Conservation (phyloP, 1,139 yeast genomes). For the Blastobotrys aristatus region DNA sequence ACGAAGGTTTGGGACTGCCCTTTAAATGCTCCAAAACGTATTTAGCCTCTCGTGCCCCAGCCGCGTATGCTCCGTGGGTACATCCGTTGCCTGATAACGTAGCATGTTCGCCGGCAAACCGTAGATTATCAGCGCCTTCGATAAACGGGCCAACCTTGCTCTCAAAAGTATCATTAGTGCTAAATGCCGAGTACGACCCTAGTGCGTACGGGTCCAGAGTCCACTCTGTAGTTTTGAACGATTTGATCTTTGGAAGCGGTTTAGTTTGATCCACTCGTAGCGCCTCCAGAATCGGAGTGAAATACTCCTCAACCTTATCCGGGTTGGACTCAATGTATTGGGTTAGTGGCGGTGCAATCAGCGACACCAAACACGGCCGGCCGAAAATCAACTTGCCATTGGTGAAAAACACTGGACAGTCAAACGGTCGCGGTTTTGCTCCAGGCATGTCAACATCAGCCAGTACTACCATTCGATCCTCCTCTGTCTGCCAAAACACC, state of each 20-base stretch:
- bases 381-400: constrained; percentile 37
- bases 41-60: constrained; percentile 65
- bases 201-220: constrained; percentile 60
- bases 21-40: constrained; percentile 25
- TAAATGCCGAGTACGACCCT: constrained; percentile 71
- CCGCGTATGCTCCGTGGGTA: constrained; percentile 75
- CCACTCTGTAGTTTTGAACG: constrained; percentile 61
- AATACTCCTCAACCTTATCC: constrained; percentile 39
- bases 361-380: constrained; percentile 49
- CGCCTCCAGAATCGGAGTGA: constrained; percentile 40
- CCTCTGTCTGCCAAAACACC: constrained; percentile 56
- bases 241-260: constrained; percentile 44
- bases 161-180: constrained; percentile 63
- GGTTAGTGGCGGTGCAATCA: constrained; percentile 70
- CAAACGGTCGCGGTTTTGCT: constrained; percentile 17
- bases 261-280: constrained; percentile 20
- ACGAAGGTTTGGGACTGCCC: too few relatives aligned
- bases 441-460: constrained; percentile 14
- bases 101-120: constrained; percentile 84
- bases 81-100: constrained; percentile 72
- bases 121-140: constrained; percentile 50
- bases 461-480: constrained; percentile 48
- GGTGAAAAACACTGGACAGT: constrained; percentile 49
- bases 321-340: constrained; percentile 42
- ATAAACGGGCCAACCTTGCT: constrained; percentile 51